Base-by-base conservation (phyloP, 257 asterid genomes). In the Catharanthus roseus region DNA sequence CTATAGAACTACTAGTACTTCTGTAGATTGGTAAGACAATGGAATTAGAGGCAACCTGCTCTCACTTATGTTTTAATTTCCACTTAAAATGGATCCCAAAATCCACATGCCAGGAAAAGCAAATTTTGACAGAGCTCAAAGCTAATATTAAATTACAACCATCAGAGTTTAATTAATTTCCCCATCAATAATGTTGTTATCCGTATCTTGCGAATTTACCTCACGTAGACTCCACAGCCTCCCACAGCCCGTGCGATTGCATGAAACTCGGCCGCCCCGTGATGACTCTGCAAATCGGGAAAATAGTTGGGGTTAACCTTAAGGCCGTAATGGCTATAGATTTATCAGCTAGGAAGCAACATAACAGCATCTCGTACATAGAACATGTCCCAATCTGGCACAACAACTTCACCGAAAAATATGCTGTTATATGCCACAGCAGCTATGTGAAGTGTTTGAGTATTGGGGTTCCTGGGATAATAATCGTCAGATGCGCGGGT, bases 381-480 rank as follows among this genome's bases (percentile, higher is more conserved):
- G 81, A 84, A 86, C 89, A 86, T 82, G 80, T 86, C 92, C 92
- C 92, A 86, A 77, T 86, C 92, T 23, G 92, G 92, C 65, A 81
- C 80, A 10, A 82, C 76, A 38, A 86, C 72, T 78, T 86, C 89
- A 44, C 89, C 89, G 26, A 86, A 83, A 79, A 86, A 82, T 57
- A 84, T 77, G 77, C 88, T 82, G 83, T 86, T 84, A 73, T 77
- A 86, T 75, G 92, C 88, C 18, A 84, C 86, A n/a, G 89, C 80
- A 68, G 92, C 87, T 61, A 84, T 79, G 68, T 86, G 92, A 70
- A 81, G 71, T 23, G 92, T 86, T 73, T 86, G 88, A 5, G 87
- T 79, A 26, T 71, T 76, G 10, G 86, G 89, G 63, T 81, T 78
- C 45, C 73, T 65, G 44, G 89, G 89, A 66, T 81, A 86, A 50